Conservation (phyloP, 1,139 yeast genomes). For the Sugiyamaella paludigena region DNA sequence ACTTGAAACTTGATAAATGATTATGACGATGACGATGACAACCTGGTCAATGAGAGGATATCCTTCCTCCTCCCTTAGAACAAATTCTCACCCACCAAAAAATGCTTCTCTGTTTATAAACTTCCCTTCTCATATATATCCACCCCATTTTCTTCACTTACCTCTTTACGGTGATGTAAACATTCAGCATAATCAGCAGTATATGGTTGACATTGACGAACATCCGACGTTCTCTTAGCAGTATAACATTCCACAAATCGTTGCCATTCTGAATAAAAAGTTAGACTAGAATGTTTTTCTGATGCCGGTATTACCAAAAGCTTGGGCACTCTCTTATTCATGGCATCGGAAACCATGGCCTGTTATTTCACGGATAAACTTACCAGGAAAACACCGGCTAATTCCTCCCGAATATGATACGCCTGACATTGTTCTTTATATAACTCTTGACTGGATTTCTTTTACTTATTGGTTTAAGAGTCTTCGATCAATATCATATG, state of each 20-base stretch:
- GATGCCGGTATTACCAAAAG: not conserved
- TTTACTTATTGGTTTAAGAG: too few species aligned
- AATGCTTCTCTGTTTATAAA: not conserved
- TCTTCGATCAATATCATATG: too few species aligned
- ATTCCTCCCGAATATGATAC: constrained; percentile 46
- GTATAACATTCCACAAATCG: constrained; percentile 48
- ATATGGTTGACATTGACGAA: constrained; percentile 41
- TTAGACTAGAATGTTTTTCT: not conserved
- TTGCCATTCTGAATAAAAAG: constrained; percentile 41
- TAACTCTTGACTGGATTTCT: too few species aligned
- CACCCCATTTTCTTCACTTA: too few species aligned
- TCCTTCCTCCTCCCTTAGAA: too few species aligned
- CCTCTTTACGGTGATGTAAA: constrained; percentile 47
- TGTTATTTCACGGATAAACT: too few species aligned
- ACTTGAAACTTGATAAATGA: too few species aligned
- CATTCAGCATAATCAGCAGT: constrained; percentile 51
- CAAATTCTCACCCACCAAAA: too few species aligned
- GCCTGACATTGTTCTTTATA: constrained; percentile 8
- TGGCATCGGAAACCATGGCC: not conserved
- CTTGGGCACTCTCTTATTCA: not conserved
- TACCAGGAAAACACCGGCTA: constrained; percentile 48
- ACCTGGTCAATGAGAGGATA: too few species aligned
- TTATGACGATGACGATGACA: not conserved
- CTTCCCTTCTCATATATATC: not conserved
- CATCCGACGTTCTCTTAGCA: constrained; percentile 39